These are phyloP conservation scores for Phaeosphaeria sp. DNA, from an alignment of 2,329 filamentous ascomycete species.

Conservation along the genomic window DNA sequence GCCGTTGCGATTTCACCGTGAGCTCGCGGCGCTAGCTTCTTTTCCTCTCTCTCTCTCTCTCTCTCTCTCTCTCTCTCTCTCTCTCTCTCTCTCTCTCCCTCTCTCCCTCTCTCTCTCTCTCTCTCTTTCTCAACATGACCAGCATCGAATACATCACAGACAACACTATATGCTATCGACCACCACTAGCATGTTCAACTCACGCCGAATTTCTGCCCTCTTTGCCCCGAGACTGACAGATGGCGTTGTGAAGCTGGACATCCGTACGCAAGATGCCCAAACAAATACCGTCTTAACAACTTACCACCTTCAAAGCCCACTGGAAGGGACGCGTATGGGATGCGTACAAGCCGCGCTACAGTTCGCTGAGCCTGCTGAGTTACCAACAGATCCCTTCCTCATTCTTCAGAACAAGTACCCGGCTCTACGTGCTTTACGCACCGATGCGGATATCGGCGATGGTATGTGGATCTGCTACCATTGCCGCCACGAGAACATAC, in stretches of 20 bases:
- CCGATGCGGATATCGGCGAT: conserved; percentile 21
- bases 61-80: too few relatives aligned
- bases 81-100: too few relatives aligned
- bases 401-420: conserved; percentile 19
- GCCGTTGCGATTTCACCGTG: not conserved
- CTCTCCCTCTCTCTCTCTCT: too few relatives aligned
- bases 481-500: conserved; percentile 21
- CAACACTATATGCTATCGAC: conserved; percentile 2
- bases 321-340: not conserved
- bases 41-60: too few relatives aligned
- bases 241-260: conserved; percentile 9
- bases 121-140: not conserved
- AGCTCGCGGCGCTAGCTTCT: not conserved
- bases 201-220: conserved; percentile 9
- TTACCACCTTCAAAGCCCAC: not conserved
- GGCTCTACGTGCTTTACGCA: conserved; percentile 12
- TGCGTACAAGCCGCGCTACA: conserved; percentile 13
- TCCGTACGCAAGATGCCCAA: not conserved
- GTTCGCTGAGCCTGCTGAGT: conserved; percentile 8
- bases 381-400: conserved; percentile 13
- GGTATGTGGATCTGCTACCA: conserved; percentile 22
- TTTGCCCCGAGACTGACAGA: conserved; percentile 8
- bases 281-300: not conserved
- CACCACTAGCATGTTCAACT: conserved; percentile 5
- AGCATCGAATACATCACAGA: not conserved